Base-by-base conservation (phyloP, 495 filamentous ascomycete genomes). In the Penicillium diatomitis region DNA sequence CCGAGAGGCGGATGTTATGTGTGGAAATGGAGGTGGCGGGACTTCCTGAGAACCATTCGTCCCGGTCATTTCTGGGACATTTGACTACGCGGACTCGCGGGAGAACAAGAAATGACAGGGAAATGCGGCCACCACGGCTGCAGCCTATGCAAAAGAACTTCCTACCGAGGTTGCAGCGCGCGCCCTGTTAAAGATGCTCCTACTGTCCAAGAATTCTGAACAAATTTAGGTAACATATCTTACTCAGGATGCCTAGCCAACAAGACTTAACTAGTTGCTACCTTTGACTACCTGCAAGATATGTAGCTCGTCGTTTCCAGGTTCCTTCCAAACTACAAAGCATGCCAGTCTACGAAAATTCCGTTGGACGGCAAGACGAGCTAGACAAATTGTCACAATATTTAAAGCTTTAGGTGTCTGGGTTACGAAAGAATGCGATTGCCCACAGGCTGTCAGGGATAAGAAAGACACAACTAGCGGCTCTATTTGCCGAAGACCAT, bases 11-110 rank as follows among this genome's bases (percentile, higher is more conserved):
- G 49, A 46, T 57, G 1, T 49, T 51, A 28, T 69, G 64, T 38
- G 60, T 70, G 41, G 71, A 75, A 37, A 74, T 73, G 63, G 71
- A 73, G 54, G 71, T 67, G 7, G 71, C 71, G 20, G 71, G 72
- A 2, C 35, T 74, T 10, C 68, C 63, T 61, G 48, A 69, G 46
- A 43, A 62, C 29, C 63, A 68, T 41, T 60, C 49, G 46, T 71
- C 44, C 43, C 70, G 9, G 60, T 72, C 3, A 64, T 74, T 32
- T 55, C 63, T 40, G 70, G 70, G 0, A 63, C 69, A 9, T 66
- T 58, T 49, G 69, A 74, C 51, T 74, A 72, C 49, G 52, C 64
- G 3, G 69, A 74, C 48, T 61, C 61, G 6, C 70, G 71, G 42
- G 72, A 72, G 53, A 66, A 71, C 46, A 52, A 63, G 10, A 32